Base-by-base conservation (phyloP, 805 yeast genomes). In the Blastobotrys attinorum region DNA sequence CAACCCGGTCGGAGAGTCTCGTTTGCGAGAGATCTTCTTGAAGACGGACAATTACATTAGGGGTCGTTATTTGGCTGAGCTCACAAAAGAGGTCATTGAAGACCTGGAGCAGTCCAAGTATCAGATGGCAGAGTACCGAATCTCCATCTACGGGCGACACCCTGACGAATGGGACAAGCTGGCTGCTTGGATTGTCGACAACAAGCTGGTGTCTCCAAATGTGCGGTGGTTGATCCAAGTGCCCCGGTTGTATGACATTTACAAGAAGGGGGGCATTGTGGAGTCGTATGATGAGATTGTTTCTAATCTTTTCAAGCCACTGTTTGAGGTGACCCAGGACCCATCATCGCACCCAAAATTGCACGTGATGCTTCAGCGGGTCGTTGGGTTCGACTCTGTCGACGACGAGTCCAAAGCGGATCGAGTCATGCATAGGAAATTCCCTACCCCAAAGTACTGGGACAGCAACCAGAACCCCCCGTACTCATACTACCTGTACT, bases 1-100 rank as follows among this genome's bases (percentile, higher is more conserved):
- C 67, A 92, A 92, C 60, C 99, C 99, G 17, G 83, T 92, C 55
- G 99, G 99, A 23, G 98, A 92, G 66, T 92, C 98, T 17, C 81
- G 99, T 62, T 69, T 92, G 63, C 79, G 99, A 65, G 98, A 92
- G 62, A 92, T 92, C 43, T 92, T 92, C 63, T 69, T 92, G 54
- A 92, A 92, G 64, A 94, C 98, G 1, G 97, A 92, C 62, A 92
- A 92, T 63, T 89, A 77, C 60, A 83, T 94, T 54, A 64, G 83
- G 39, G 99, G 99, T 17, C 69, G 76, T 42, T 92, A 89, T 62
- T 69, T 92, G 42, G 97, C 97, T 2, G 97, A 92, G 62, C 73
- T 92, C 52, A 90, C 98, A 8, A 79, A 78, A 53, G 97, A 92
- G 65, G 98, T 92, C 8, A 77, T 92, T 57, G 85, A 84, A 54